Conservation (phyloP, 441 rosid genomes). For the Populus hybrid region DNA sequence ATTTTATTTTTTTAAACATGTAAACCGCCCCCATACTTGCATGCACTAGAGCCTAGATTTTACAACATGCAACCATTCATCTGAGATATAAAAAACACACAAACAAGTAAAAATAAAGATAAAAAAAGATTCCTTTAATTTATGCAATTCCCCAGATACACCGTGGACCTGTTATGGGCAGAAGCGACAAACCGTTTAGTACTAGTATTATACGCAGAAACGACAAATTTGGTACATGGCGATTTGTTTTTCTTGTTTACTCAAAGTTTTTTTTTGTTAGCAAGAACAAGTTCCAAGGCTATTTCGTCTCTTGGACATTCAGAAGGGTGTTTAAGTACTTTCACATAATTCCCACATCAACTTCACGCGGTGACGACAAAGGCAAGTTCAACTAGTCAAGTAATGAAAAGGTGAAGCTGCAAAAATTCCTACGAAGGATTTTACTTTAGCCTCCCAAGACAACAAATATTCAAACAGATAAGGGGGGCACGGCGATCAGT, state of each 20-base stretch:
- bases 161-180: background rate
- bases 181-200: background rate
- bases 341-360: background rate
- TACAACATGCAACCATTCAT: no score
- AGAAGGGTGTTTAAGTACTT: background rate
- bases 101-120: no score
- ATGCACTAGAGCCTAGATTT: no score
- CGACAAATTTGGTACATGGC: background rate
- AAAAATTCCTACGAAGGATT: background rate
- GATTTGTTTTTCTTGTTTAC: no score
- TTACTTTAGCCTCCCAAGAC: background rate
- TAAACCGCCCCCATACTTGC: no score
- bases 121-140: no score
- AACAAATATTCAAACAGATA: background rate
- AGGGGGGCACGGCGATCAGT: background rate
- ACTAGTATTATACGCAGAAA: no score
- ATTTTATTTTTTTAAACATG: no score
- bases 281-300: background rate
- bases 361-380: background rate
- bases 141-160: no score
- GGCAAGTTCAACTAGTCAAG: background rate
- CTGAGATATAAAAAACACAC: no score
- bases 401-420: background rate
- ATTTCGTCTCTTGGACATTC: background rate
- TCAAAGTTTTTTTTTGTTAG: background rate